These are phyloP conservation scores for Vitis rupestris DNA, from an alignment of 164 flowering plant species.

Conservation along the genomic window DNA sequence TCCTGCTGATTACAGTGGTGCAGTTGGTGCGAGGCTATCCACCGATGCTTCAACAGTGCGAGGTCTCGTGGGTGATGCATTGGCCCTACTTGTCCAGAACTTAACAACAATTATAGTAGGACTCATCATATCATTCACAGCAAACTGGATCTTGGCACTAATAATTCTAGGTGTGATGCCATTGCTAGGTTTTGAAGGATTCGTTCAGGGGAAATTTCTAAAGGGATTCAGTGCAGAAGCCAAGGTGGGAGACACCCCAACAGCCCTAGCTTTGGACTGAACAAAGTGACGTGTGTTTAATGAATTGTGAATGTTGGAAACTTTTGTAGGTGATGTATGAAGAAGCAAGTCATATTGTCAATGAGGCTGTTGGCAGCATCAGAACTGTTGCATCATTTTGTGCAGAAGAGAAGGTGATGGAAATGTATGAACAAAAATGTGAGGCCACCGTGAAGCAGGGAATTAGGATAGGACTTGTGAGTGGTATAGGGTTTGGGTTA, in stretches of 20 bases:
- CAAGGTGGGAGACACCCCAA: slow-evolving; percentile 27
- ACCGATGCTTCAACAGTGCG: slow-evolving; percentile 47
- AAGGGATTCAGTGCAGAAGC: slow-evolving; percentile 59
- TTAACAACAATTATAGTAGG: slow-evolving; percentile 41
- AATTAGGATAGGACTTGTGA: slow-evolving; percentile 40
- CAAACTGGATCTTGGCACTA: slow-evolving; percentile 56
- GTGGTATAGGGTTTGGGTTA: slow-evolving; percentile 49
- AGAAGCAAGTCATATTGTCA: slow-evolving; percentile 67
- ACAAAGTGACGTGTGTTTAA: background rate
- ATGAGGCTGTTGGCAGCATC: slow-evolving; percentile 56
- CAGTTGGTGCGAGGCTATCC: slow-evolving; percentile 57
- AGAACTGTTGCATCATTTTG: slow-evolving; percentile 68
- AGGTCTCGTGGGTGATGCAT: slow-evolving; percentile 49
- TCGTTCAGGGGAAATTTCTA: slow-evolving; percentile 28
- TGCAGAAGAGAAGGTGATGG: slow-evolving; percentile 55
- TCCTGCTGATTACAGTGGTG: slow-evolving; percentile 37
- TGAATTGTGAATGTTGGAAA: background rate
- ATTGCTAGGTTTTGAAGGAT: slow-evolving; percentile 37
- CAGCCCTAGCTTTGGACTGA: too few relatives aligned
- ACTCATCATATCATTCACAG: slow-evolving; percentile 45
- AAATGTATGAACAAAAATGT: slow-evolving; percentile 46
- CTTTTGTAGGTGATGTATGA: slow-evolving; percentile 45
- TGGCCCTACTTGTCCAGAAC: slow-evolving; percentile 52
- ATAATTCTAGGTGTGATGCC: slow-evolving; percentile 40
- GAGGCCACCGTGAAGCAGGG: slow-evolving; percentile 40